Percentiles rank a stretch among this genome's conserved stretches.
Evolutionary conservation across 495 filamentous ascomycete genomes (phyloP).

Genomic region (Tuber borchii): DNA sequence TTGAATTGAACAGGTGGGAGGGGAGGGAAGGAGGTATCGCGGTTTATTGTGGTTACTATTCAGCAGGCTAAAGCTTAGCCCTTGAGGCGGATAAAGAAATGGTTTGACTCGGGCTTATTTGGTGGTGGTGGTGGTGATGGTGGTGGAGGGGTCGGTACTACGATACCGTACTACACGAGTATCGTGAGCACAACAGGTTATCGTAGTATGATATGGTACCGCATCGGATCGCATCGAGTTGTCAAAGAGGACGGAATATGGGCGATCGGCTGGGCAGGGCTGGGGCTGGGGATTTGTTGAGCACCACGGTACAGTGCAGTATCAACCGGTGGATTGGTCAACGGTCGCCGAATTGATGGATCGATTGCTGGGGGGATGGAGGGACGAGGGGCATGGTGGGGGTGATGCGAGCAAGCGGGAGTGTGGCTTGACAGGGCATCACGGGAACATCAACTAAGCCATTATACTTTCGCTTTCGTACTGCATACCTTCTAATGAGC

Average conservation of each 20-base stretch:
- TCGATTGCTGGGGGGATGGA: neutral
- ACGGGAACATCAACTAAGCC: neutral
- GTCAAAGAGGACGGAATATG: neutral
- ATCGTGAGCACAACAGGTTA: no score
- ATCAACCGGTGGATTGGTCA: neutral
- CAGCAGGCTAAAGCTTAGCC: neutral
- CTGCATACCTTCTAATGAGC: neutral
- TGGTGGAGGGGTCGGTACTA: neutral
- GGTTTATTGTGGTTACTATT: neutral
- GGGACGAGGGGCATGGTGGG: neutral
- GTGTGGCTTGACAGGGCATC: neutral
- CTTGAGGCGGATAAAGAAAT: neutral
- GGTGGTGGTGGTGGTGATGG: neutral
- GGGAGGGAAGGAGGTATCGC: neutral
- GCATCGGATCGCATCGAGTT: neutral
- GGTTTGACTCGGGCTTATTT: neutral
- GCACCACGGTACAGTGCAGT: neutral
- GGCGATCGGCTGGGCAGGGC: neutral
- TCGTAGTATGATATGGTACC: neutral
- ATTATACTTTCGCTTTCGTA: neutral
- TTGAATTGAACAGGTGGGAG: neutral
- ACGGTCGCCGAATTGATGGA: neutral
- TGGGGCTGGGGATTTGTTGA: neutral
- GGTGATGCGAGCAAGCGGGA: neutral
- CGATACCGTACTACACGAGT: neutral